These are phyloP conservation scores for Globisporangium uncinulatum DNA, from an alignment of 352 stramenopile species.

Conservation along the genomic window DNA sequence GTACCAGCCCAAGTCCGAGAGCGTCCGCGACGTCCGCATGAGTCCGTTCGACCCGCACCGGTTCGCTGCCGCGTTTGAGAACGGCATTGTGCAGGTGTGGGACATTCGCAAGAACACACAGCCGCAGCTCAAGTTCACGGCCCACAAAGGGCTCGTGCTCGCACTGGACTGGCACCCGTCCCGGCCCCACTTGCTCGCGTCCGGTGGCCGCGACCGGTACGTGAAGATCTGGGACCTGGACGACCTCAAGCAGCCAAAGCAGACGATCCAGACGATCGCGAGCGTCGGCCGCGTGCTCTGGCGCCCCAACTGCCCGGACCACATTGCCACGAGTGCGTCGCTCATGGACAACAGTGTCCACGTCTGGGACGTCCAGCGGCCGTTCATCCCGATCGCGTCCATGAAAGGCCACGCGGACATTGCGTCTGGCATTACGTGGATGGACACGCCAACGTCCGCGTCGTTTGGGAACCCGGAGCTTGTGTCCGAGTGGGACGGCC, in stretches of 20 bases:
- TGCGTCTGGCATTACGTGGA: conserved; percentile 78
- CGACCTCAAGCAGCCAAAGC: conserved; percentile 64
- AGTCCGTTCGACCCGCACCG: conserved; percentile 69
- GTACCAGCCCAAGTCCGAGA: conserved; percentile 85
- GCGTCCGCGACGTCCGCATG: conserved; percentile 75
- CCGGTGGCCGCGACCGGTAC: conserved; percentile 77
- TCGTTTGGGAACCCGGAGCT: conserved; percentile 20
- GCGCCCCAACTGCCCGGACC: conserved; percentile 68
- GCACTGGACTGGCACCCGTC: conserved; percentile 80
- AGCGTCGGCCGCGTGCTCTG: conserved; percentile 79
- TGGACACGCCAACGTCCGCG: conserved; percentile 61
- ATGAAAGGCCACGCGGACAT: conserved; percentile 85
- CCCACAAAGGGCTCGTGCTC: conserved; percentile 81
- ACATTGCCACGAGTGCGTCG: conserved; percentile 82
- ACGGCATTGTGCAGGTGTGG: conserved; percentile 84
- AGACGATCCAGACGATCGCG: conserved; percentile 85
- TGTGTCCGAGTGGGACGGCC: conserved; percentile 53
- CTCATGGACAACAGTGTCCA: conserved; percentile 87
- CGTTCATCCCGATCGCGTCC: conserved; percentile 78
- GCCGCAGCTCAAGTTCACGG: conserved; percentile 81
- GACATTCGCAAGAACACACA: conserved; percentile 81
- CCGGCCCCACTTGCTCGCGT: conserved; percentile 63
- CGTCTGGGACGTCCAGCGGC: conserved; percentile 80
- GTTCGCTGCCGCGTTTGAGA: conserved; percentile 84
- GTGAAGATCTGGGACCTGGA: conserved; percentile 84